These are phyloP conservation scores for Pezicula radicicola DNA, from an alignment of 2,329 filamentous ascomycete species.

Conservation along the genomic window DNA sequence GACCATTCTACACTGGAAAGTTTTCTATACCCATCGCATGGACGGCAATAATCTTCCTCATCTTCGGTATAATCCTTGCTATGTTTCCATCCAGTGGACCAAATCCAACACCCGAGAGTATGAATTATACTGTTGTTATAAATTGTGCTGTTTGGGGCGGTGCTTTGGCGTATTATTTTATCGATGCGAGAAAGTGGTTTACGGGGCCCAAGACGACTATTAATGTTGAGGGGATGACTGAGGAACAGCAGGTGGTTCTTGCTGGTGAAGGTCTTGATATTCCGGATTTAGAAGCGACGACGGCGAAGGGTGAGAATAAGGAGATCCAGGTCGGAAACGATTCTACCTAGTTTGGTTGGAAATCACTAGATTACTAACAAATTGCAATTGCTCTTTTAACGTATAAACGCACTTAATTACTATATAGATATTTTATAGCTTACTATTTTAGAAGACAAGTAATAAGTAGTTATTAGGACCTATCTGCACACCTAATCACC, in stretches of 20 bases:
- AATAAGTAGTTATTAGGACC: no score
- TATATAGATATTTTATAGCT: no score
- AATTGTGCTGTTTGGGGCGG: conserved; percentile 57
- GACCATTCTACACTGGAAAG: conserved; percentile 55
- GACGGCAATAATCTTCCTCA: conserved; percentile 49
- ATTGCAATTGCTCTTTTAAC: no score
- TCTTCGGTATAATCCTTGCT: conserved; percentile 51
- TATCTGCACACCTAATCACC: no score
- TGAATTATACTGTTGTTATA: conserved; percentile 65
- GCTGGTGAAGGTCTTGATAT: conserved; percentile 19
- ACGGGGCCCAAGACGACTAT: conserved; percentile 57
- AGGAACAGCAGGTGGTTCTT: conserved; percentile 23
- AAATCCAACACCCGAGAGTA: conserved; percentile 42
- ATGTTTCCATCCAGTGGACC: conserved; percentile 59
- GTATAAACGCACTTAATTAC: no score
- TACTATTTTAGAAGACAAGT: no score
- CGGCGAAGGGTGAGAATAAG: not conserved
- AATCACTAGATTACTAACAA: no score
- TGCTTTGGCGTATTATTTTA: conserved; percentile 50
- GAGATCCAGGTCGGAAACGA: not conserved
- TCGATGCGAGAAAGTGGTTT: conserved; percentile 58
- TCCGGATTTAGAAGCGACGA: conserved; percentile 4
- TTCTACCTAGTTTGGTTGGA: not conserved
- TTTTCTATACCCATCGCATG: conserved; percentile 51
- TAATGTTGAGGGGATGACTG: conserved; percentile 28